A percentile compares a stretch with the other conserved stretches of the same genome.
These are phyloP conservation scores for Setaria viridis DNA, from an alignment of 202 grass and related monocot genomes.

Conservation along the genomic window DNA sequence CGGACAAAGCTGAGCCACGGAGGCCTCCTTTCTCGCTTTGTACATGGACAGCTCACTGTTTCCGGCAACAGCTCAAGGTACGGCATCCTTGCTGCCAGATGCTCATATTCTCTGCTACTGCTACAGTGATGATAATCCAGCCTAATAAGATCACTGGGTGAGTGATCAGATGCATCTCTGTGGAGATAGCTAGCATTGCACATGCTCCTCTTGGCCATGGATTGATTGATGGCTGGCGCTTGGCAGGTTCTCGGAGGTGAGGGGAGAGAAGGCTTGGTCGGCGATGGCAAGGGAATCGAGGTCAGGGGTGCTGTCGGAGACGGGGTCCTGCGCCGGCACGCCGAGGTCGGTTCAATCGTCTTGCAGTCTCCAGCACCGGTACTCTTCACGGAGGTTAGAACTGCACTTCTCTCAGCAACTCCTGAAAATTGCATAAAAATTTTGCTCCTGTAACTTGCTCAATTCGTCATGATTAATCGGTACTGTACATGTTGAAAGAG, in stretches of 20 bases:
- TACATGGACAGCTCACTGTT: conserved; percentile 47
- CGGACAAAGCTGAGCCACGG: not conserved
- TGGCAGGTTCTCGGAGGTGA: conserved; percentile 45
- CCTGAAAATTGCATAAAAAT: not conserved
- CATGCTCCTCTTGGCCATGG: not conserved
- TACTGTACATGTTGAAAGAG: not conserved
- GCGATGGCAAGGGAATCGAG: conserved; percentile 54
- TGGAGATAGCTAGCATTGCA: conserved; percentile 14
- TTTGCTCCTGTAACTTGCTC: not conserved
- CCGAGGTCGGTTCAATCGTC: conserved; percentile 40
- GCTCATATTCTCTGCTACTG: not conserved
- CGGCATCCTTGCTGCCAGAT: conserved; percentile 36
- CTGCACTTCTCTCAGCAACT: not conserved
- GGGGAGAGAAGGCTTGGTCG: not conserved
- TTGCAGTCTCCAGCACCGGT: conserved; percentile 43
- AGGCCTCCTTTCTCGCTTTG: conserved; percentile 4
- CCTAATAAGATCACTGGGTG: conserved; percentile 5
- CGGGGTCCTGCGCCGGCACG: conserved; percentile 56
- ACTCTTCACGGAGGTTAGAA: conserved; percentile 47
- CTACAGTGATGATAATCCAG: conserved; percentile 9
- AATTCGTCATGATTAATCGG: not conserved
- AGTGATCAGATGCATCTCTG: not conserved
- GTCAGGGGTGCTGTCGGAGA: conserved; percentile 55
- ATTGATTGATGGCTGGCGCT: conserved; percentile 1
- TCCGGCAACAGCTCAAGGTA: conserved; percentile 41